Conservation (phyloP, 768 basidiomycete species). For the Brasilioporus rufonigricans region DNA sequence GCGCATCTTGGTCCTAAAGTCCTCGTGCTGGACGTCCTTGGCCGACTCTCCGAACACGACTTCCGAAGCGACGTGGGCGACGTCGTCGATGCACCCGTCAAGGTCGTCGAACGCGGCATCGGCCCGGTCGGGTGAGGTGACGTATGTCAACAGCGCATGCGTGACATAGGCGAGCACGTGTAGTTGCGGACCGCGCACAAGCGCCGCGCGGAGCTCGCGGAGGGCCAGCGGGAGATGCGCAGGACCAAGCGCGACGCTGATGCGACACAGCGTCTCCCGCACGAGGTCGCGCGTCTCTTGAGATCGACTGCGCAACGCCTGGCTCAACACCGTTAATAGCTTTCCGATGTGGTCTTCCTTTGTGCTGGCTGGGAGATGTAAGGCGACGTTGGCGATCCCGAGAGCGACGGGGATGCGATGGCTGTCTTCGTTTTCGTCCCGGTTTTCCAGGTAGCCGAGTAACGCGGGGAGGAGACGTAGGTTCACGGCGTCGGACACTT, state of each 20-base stretch:
- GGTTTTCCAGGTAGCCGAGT: slow-evolving; percentile 76
- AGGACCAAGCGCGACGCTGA: slow-evolving; percentile 70
- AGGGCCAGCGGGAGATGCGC: slow-evolving; percentile 70
- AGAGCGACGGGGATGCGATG: slow-evolving; percentile 86
- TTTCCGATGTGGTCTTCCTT: slow-evolving; percentile 70
- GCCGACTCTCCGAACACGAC: slow-evolving; percentile 95
- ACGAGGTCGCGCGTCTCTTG: slow-evolving; percentile 90
- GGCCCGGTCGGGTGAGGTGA: slow-evolving; percentile 60
- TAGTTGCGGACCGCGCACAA: slow-evolving; percentile 88
- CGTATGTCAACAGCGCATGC: slow-evolving; percentile 79
- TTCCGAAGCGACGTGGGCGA: slow-evolving; percentile 79
- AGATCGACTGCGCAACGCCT: slow-evolving; percentile 89
- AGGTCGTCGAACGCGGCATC: slow-evolving; percentile 55
- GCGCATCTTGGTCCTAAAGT: slow-evolving; percentile 91
- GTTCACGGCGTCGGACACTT: slow-evolving; percentile 75
- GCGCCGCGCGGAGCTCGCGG: slow-evolving; percentile 79
- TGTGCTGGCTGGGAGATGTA: slow-evolving; percentile 64
- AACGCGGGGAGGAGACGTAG: slow-evolving; percentile 74
- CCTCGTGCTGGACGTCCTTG: slow-evolving; percentile 82
- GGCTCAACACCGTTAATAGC: slow-evolving; percentile 81
- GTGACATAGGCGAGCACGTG: slow-evolving; percentile 86
- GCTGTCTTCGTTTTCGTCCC: slow-evolving; percentile 79
- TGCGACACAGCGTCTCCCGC: slow-evolving; percentile 79
- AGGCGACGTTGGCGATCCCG: slow-evolving; percentile 82
- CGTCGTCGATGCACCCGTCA: slow-evolving; percentile 74